These are phyloP conservation scores for Suaeda aralocaspica DNA, from an alignment of 148 eudicot genomes.

Conservation along the genomic window DNA sequence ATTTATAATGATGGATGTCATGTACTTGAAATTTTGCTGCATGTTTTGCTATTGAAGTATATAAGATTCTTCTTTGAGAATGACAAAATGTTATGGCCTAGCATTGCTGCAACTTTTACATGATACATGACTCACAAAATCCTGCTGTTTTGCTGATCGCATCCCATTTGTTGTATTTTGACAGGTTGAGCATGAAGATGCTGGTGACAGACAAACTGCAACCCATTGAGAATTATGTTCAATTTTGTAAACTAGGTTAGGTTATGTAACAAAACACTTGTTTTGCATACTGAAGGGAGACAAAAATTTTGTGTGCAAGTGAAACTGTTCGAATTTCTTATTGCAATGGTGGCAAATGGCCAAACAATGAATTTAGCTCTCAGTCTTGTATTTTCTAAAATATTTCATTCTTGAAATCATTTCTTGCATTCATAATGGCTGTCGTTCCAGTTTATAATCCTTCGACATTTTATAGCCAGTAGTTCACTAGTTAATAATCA, in stretches of 20 bases:
- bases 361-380: not conserved
- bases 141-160: too few relatives aligned
- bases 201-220: constrained; percentile 13
- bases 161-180: not conserved
- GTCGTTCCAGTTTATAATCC: too few relatives aligned
- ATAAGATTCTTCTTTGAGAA: too few relatives aligned
- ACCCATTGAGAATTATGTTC: not conserved
- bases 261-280: not conserved
- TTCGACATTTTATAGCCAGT: too few relatives aligned
- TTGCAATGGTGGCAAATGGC: not conserved
- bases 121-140: too few relatives aligned
- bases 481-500: too few relatives aligned
- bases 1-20: not conserved
- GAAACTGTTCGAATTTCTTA: not conserved
- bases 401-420: not conserved
- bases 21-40: not conserved
- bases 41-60: too few relatives aligned
- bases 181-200: constrained; percentile 33
- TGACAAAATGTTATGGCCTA: too few relatives aligned
- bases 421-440: too few relatives aligned
- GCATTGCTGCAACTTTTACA: too few relatives aligned
- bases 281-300: not conserved
- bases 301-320: not conserved
- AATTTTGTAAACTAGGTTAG: constrained; percentile 27
- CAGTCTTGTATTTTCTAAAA: not conserved